Conservation (phyloP, 345 rosid genomes). For the Lenwebbia sp. region DNA sequence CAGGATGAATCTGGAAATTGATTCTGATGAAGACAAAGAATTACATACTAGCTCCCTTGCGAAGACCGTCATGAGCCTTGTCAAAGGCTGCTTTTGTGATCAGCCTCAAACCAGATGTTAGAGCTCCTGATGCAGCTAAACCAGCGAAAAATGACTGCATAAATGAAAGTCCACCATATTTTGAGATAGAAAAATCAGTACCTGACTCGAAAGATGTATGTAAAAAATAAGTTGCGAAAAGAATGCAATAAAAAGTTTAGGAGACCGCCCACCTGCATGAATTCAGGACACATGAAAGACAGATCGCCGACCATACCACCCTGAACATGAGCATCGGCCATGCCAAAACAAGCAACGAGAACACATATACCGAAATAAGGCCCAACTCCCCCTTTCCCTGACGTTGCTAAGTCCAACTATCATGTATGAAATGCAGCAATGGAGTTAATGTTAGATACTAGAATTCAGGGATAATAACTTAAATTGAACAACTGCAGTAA, state of each 20-base stretch:
- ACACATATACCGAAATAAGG: slow-evolving; percentile 47
- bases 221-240: not conserved
- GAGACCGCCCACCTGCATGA: slow-evolving; percentile 42
- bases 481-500: too few relatives aligned
- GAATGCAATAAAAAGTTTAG: too few relatives aligned
- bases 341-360: slow-evolving; percentile 45
- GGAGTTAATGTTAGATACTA: too few relatives aligned
- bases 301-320: slow-evolving; percentile 87
- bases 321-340: slow-evolving; percentile 68
- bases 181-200: not conserved
- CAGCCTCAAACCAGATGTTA: slow-evolving; percentile 71
- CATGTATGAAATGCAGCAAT: too few relatives aligned
- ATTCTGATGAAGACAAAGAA: not conserved
- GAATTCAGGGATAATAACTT: too few relatives aligned
- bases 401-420: slow-evolving; percentile 63
- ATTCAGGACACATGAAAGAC: slow-evolving; percentile 74
- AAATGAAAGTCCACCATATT: not conserved
- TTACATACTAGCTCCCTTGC: slow-evolving; percentile 73
- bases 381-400: slow-evolving; percentile 59
- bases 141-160: slow-evolving; percentile 81
- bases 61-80: slow-evolving; percentile 45
- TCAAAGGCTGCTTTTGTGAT: slow-evolving; percentile 74
- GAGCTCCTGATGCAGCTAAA: slow-evolving; percentile 75
- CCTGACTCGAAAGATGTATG: not conserved
- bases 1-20: not conserved